These are phyloP conservation scores for Ensete glaucum DNA, from an alignment of 176 grass and related monocot species.

Conservation along the genomic window DNA sequence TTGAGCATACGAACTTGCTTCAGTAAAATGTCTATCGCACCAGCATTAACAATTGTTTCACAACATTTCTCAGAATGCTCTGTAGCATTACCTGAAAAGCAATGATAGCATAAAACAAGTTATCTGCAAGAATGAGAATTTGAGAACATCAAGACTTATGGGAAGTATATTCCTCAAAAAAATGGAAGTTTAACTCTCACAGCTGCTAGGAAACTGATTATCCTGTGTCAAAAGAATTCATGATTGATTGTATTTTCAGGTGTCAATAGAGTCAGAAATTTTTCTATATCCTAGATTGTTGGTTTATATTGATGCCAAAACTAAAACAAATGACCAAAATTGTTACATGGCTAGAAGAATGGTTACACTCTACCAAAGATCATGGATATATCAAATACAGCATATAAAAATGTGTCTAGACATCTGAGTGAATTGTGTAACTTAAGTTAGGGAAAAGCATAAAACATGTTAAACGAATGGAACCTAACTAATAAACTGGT, in stretches of 20 bases:
- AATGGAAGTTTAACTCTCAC: background rate
- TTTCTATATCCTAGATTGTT: no score
- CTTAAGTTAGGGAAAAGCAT: background rate
- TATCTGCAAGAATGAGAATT: background rate
- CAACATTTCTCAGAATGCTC: slow-evolving; percentile 48
- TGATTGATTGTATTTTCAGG: no score
- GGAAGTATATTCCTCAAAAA: background rate
- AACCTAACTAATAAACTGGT: background rate
- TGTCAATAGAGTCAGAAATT: no score
- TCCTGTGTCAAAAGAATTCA: no score
- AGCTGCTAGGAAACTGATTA: background rate
- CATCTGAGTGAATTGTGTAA: no score
- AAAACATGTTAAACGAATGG: background rate
- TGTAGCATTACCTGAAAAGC: slow-evolving; percentile 37
- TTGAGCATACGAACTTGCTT: slow-evolving; percentile 38
- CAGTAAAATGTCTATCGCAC: slow-evolving; percentile 44
- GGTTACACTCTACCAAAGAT: no score
- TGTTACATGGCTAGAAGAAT: no score
- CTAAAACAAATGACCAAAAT: no score
- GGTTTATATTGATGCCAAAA: no score
- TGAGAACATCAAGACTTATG: background rate
- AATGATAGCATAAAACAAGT: slow-evolving; percentile 3
- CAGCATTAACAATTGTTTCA: slow-evolving; percentile 34
- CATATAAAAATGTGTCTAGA: no score
- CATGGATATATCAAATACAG: no score